Conservation (phyloP, 257 asterid species). For the Solanum ossicruentum region DNA sequence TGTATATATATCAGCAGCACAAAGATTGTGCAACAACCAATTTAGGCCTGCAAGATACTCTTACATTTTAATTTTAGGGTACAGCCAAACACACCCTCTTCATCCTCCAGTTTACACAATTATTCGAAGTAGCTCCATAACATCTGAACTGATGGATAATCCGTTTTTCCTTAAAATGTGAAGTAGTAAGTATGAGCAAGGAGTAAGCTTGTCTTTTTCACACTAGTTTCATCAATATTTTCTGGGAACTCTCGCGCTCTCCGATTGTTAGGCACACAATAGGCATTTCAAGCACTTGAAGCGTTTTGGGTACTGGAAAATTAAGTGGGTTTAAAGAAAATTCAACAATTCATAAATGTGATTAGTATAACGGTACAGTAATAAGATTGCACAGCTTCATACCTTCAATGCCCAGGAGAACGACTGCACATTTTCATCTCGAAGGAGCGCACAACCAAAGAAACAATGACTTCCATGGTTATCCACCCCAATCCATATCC, state of each 20-base stretch:
- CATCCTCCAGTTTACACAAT: not conserved
- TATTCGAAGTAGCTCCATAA: not conserved
- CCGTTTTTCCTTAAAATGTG: not conserved
- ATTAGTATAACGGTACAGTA: not conserved
- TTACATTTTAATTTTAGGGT: not conserved
- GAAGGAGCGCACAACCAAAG: slow-evolving; percentile 49
- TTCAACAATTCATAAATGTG: not conserved
- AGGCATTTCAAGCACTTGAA: not conserved
- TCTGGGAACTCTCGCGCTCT: not conserved
- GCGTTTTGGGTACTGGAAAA: not conserved
- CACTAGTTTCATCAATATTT: not conserved
- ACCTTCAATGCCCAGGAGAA: slow-evolving; percentile 94
- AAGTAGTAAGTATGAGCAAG: not conserved
- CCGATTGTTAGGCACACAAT: not conserved
- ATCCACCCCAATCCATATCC: slow-evolving; percentile 69
- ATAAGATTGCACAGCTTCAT: not conserved
- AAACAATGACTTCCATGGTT: slow-evolving; percentile 48
- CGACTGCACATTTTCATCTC: slow-evolving; percentile 50
- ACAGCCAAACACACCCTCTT: not conserved
- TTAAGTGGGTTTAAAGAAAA: not conserved
- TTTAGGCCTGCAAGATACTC: not conserved
- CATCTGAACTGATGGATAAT: not conserved
- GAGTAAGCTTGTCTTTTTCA: not conserved
- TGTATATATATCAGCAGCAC: not conserved
- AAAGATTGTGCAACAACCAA: not conserved